Evolutionary conservation across 805 yeast genomes (phyloP).

Genomic region (Barnettozyma pratensis): DNA sequence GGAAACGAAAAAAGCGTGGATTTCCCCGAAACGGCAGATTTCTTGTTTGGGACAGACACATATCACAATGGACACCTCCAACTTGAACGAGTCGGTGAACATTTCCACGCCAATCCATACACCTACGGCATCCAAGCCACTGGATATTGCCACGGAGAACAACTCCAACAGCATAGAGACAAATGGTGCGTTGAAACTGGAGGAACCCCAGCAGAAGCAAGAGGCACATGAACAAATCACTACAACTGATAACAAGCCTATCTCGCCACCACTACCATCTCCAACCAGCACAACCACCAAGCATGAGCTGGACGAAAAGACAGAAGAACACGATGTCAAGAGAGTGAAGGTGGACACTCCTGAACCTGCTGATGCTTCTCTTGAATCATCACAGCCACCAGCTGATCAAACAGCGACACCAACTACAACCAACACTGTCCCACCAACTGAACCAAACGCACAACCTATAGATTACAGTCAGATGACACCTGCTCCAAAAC

Average conservation of each 20-base stretch:
- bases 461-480: constrained; percentile 2
- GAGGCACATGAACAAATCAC: background rate
- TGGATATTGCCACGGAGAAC: background rate
- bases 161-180: background rate
- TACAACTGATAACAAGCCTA: constrained; percentile 29
- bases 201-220: background rate
- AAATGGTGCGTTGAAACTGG: background rate
- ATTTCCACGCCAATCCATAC: constrained; percentile 13
- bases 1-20: constrained; percentile 1
- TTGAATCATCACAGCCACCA: too few species aligned
- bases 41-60: background rate
- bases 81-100: constrained; percentile 5
- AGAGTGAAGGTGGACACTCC: background rate
- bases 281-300: constrained; percentile 21
- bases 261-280: constrained; percentile 41
- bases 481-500: constrained; percentile 65
- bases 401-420: too few species aligned
- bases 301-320: constrained; percentile 7
- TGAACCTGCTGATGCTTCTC: too few species aligned
- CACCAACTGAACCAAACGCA: constrained; percentile 4
- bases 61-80: constrained; percentile 4
- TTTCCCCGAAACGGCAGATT: constrained; percentile 4
- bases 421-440: background rate
- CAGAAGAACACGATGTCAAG: constrained; percentile 2
- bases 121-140: constrained; percentile 4